phyloP scores from a whole-genome alignment of 2,329 filamentous ascomycete genomes.

The Ophiostoma tasmaniense region DNA sequence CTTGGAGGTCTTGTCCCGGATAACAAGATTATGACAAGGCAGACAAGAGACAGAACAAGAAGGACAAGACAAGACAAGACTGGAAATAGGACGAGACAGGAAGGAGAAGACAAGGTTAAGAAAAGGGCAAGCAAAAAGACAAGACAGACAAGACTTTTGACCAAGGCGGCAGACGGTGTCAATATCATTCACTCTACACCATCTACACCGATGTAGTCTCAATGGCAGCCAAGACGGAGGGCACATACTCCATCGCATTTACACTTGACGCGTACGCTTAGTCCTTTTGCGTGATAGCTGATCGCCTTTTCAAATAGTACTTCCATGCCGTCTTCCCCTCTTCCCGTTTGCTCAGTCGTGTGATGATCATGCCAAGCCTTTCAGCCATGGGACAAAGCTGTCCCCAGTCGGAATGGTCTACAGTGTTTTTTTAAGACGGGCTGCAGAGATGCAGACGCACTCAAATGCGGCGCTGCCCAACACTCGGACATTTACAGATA shows the following conservation, averaged over 20 bases:
- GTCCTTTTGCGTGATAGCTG: background rate
- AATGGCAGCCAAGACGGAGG: background rate
- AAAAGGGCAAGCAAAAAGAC: background rate
- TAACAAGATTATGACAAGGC: background rate
- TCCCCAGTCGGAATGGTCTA: background rate
- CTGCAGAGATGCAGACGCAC: background rate
- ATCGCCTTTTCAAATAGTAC: background rate
- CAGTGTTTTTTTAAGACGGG: background rate
- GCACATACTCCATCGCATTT: background rate
- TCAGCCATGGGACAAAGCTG: background rate
- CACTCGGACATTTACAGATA: background rate
- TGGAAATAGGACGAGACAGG: background rate
- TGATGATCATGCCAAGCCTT: background rate
- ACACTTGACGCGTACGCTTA: background rate
- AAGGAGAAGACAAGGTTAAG: background rate
- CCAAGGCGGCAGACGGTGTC: background rate
- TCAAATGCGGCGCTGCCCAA: background rate
- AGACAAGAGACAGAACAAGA: background rate
- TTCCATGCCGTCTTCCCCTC: background rate
- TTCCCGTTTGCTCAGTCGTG: slow-evolving; percentile 1
- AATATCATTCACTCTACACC: background rate
- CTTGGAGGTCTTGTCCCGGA: background rate
- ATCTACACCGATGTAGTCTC: background rate
- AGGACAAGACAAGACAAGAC: background rate
- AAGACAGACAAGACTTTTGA: background rate